phyloP scores from a whole-genome alignment of 192 early-diverging fungal genomes.

The Lobosporangium transversale region DNA sequence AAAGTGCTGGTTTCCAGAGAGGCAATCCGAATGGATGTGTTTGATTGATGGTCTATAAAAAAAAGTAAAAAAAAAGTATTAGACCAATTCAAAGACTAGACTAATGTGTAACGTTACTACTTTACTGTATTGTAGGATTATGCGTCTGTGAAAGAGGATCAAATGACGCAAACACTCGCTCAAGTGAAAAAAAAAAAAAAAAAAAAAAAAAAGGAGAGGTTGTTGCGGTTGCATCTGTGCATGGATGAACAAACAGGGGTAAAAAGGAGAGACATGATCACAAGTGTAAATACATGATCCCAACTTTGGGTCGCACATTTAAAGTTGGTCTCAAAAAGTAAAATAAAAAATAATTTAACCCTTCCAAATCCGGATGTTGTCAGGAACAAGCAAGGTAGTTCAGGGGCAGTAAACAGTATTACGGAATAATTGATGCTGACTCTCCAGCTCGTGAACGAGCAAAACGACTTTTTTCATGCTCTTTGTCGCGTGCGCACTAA shows the following conservation, averaged over 20 bases:
- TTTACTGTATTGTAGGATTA: too few relatives aligned
- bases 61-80: too few relatives aligned
- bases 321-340: too few relatives aligned
- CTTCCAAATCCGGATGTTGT: too few relatives aligned
- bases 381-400: neutral
- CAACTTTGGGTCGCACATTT: too few relatives aligned
- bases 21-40: conserved; percentile 93
- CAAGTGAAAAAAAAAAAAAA: neutral
- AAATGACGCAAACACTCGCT: too few relatives aligned
- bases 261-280: neutral
- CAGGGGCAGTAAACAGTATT: neutral
- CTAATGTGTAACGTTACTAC: too few relatives aligned
- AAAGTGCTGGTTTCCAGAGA: conserved; percentile 98
- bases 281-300: too few relatives aligned
- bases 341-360: too few relatives aligned
- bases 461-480: neutral
- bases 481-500: neutral
- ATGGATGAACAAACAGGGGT: neutral
- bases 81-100: too few relatives aligned
- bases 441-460: neutral
- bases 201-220: conserved; percentile 6
- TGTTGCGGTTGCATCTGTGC: neutral
- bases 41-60: conserved; percentile 79
- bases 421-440: neutral
- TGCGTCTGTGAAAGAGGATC: too few relatives aligned